Conservation (phyloP, 2,329 filamentous ascomycete species). For the Ophiostoma montium region DNA sequence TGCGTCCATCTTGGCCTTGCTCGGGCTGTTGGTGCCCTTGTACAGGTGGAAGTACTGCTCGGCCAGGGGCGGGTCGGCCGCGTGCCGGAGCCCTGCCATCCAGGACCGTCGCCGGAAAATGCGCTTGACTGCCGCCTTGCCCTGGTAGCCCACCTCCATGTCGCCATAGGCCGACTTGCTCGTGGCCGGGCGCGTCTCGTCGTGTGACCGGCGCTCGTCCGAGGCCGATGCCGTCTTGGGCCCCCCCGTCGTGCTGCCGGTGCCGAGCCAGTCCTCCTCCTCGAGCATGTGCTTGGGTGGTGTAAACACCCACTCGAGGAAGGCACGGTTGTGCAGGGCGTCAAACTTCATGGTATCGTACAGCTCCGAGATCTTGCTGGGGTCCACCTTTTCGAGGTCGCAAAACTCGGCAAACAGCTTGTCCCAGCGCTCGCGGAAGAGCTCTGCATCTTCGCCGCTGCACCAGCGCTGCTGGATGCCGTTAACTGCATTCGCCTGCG, state of each 20-base stretch:
- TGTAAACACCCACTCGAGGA: constrained; percentile 94
- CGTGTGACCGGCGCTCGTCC: constrained; percentile 10
- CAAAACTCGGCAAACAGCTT: constrained; percentile 95
- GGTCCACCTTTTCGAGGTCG: constrained; percentile 94
- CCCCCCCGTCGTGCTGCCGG: not conserved
- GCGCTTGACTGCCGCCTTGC: constrained; percentile 27
- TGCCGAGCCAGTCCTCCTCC: constrained; percentile 35
- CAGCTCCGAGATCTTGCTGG: constrained; percentile 94
- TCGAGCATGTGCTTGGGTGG: constrained; percentile 67
- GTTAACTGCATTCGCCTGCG: constrained; percentile 47
- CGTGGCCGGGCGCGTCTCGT: not conserved
- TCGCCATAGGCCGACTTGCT: not conserved
- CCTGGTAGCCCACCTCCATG: not conserved
- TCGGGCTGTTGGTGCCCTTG: constrained; percentile 52
- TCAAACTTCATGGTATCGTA: constrained; percentile 99
- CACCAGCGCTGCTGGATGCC: constrained; percentile 88
- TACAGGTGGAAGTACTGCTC: constrained; percentile 85
- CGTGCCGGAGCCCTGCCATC: constrained; percentile 36
- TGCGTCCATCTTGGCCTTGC: constrained; percentile 68
- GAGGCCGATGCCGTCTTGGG: not conserved
- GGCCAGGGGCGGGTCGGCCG: constrained; percentile 39
- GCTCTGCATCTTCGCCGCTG: constrained; percentile 82
- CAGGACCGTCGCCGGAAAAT: constrained; percentile 49
- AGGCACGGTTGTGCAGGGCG: constrained; percentile 88
- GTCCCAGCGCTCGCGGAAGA: constrained; percentile 96